These are phyloP conservation scores for Cercospora sp. DNA, from an alignment of 2,329 filamentous ascomycete species.

Conservation along the genomic window DNA sequence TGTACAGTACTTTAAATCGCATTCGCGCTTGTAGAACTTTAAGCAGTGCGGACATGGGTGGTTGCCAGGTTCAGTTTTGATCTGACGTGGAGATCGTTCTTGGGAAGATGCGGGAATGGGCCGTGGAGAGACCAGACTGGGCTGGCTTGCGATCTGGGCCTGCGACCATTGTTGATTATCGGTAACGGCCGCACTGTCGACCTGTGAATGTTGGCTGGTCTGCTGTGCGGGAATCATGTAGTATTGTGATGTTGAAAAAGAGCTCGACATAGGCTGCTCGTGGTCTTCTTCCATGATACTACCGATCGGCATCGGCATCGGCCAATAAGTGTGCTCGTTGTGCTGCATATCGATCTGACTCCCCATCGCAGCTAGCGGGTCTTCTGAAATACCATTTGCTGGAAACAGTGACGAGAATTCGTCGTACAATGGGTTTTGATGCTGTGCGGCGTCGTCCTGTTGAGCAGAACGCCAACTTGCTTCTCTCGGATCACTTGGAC, in stretches of 20 bases:
- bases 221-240: neutral
- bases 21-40: constrained; percentile 37
- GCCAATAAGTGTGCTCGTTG: neutral
- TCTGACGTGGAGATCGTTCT: neutral
- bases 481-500: neutral
- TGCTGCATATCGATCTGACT: constrained; percentile 7
- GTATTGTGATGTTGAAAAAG: neutral
- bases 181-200: neutral
- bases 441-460: neutral
- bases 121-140: neutral
- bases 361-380: constrained; percentile 20
- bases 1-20: constrained; percentile 42
- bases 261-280: neutral
- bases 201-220: neutral
- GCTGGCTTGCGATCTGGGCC: neutral
- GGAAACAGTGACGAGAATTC: neutral
- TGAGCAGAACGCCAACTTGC: neutral
- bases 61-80: neutral
- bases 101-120: neutral
- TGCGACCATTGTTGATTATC: neutral
- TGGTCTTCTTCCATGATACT: neutral
- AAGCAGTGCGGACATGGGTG: constrained; percentile 23
- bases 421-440: neutral
- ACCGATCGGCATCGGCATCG: neutral
- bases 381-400: constrained; percentile 13